phyloP scores from a whole-genome alignment of 345 rosid species.

The Gossypium australe region DNA sequence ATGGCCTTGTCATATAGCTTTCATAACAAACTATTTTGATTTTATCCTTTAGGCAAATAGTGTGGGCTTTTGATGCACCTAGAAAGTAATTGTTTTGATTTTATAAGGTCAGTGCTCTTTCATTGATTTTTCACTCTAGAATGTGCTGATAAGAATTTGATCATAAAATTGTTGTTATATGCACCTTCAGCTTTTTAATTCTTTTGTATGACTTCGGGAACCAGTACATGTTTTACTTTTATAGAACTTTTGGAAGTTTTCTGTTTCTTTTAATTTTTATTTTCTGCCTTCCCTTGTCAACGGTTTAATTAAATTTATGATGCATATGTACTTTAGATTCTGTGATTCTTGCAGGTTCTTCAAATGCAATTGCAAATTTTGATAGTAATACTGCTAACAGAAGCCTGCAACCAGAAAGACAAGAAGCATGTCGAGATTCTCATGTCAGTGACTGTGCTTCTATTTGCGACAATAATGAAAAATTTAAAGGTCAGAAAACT shows the following conservation, averaged over 20 bases:
- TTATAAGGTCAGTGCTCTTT: background rate
- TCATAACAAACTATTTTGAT: background rate
- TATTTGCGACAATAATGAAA: constrained; percentile 2
- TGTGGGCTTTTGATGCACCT: background rate
- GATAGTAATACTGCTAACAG: background rate
- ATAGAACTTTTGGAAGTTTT: background rate
- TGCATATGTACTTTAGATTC: background rate
- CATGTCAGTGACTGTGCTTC: constrained; percentile 6
- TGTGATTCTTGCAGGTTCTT: constrained; percentile 16
- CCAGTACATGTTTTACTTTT: background rate
- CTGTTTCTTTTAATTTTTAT: background rate
- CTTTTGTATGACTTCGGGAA: background rate
- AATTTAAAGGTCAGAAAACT: constrained; percentile 6
- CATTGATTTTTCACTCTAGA: background rate
- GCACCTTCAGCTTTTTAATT: background rate
- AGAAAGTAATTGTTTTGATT: background rate
- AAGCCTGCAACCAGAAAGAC: background rate
- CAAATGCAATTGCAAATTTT: background rate
- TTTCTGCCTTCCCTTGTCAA: background rate
- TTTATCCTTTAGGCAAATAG: background rate
- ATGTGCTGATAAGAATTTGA: too few species aligned
- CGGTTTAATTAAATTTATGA: background rate
- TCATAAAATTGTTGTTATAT: background rate
- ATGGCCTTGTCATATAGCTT: background rate
- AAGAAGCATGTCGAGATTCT: constrained; percentile 7